phyloP scores from a whole-genome alignment of 352 stramenopile genomes.

The Globisporangium iwayamae region DNA sequence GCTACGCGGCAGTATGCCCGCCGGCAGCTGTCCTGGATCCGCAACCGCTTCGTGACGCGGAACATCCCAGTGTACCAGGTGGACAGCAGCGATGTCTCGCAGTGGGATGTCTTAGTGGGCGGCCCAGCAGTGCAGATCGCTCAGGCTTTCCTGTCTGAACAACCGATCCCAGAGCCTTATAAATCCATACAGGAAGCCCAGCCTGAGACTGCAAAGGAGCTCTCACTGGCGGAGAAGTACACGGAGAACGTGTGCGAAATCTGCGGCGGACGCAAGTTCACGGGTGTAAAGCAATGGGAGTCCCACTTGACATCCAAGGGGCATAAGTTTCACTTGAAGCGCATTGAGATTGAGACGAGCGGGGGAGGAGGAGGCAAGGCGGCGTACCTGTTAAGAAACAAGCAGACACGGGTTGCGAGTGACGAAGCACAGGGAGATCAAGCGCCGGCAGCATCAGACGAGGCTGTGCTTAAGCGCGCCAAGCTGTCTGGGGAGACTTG shows the following conservation, averaged over 20 bases:
- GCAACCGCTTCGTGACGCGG: slow-evolving; percentile 80
- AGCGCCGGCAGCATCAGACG: neutral
- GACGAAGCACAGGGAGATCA: neutral
- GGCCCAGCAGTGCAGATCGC: slow-evolving; percentile 65
- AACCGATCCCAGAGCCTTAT: slow-evolving; percentile 24
- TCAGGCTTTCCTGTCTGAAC: slow-evolving; percentile 39
- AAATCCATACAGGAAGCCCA: slow-evolving; percentile 45
- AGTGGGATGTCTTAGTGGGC: slow-evolving; percentile 56
- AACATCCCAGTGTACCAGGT: slow-evolving; percentile 85
- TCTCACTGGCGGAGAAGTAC: slow-evolving; percentile 57
- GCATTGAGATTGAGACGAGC: slow-evolving; percentile 50
- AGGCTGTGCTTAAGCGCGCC: slow-evolving; percentile 1
- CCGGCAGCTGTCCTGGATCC: slow-evolving; percentile 86
- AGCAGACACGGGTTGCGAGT: neutral
- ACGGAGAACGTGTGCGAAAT: slow-evolving; percentile 52
- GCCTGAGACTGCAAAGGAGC: slow-evolving; percentile 32
- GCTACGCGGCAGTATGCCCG: slow-evolving; percentile 84
- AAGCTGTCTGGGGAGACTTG: neutral
- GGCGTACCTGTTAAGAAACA: slow-evolving; percentile 4
- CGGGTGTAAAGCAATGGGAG: slow-evolving; percentile 62
- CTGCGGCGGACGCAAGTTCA: slow-evolving; percentile 65
- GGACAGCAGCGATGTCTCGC: slow-evolving; percentile 68
- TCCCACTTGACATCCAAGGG: slow-evolving; percentile 77
- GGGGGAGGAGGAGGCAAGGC: neutral
- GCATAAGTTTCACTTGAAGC: slow-evolving; percentile 79